phyloP scores from a whole-genome alignment of 768 basidiomycete species.

The Termitomyces sp. region DNA sequence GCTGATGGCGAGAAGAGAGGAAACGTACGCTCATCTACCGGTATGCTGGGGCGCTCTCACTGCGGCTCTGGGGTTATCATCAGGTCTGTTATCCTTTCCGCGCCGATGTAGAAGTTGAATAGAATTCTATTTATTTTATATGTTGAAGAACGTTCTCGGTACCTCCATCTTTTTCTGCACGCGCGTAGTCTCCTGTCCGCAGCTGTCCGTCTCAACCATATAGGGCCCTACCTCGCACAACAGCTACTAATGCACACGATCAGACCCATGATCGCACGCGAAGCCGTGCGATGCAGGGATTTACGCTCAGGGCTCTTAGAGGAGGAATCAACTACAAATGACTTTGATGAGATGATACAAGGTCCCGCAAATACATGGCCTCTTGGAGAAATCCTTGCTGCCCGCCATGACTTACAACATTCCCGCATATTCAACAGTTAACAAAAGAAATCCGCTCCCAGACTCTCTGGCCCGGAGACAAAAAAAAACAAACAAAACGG shows the following conservation, averaged over 20 bases:
- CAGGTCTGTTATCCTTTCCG: constrained; percentile 45
- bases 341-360: constrained; percentile 38
- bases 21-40: constrained; percentile 78
- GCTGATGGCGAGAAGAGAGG: constrained; percentile 58
- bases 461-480: no score
- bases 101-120: background rate
- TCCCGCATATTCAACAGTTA: constrained; percentile 95
- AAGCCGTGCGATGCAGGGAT: constrained; percentile 41
- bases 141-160: constrained; percentile 61
- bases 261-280: constrained; percentile 59
- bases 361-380: constrained; percentile 95
- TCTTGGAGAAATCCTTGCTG: constrained; percentile 86
- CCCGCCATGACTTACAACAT: constrained; percentile 92
- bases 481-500: background rate
- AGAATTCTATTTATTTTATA: background rate
- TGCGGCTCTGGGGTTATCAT: constrained; percentile 66
- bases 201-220: constrained; percentile 84
- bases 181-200: constrained; percentile 88
- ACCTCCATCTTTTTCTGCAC: constrained; percentile 91
- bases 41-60: constrained; percentile 90
- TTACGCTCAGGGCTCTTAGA: constrained; percentile 47
- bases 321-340: constrained; percentile 12
- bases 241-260: constrained; percentile 78
- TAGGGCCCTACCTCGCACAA: constrained; percentile 93
- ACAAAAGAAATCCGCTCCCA: no score